Evolutionary conservation across 2,329 filamentous ascomycete genomes (phyloP).

Genomic region (Penicillium sp.): DNA sequence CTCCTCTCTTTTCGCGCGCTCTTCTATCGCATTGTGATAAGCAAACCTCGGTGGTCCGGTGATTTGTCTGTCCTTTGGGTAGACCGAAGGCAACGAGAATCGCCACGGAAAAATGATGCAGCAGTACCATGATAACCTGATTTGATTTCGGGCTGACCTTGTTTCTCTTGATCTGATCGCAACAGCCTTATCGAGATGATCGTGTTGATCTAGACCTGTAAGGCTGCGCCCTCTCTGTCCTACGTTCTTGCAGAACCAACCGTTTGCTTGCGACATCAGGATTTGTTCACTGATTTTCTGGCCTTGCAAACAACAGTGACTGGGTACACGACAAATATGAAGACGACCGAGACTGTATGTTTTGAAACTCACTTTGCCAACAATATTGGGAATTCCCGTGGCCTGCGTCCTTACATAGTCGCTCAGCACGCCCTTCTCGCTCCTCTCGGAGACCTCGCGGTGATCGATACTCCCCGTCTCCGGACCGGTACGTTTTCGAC

Average conservation of each 20-base stretch:
- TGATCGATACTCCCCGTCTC: slow-evolving; percentile 43
- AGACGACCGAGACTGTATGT: slow-evolving; percentile 65
- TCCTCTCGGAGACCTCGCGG: slow-evolving; percentile 45
- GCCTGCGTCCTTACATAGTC: slow-evolving; percentile 26
- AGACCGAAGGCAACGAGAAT: slow-evolving; percentile 31
- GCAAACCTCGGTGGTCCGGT: slow-evolving; percentile 33
- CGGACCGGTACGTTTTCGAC: slow-evolving; percentile 17
- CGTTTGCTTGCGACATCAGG: neutral
- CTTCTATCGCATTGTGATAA: slow-evolving; percentile 46
- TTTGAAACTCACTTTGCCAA: slow-evolving; percentile 16
- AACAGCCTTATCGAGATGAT: slow-evolving; percentile 53
- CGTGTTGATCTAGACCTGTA: slow-evolving; percentile 53
- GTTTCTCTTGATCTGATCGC: slow-evolving; percentile 38
- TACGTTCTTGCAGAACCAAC: neutral
- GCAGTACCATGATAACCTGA: slow-evolving; percentile 40
- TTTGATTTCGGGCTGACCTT: slow-evolving; percentile 52
- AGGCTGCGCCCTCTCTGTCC: slow-evolving; percentile 19
- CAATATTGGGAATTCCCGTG: slow-evolving; percentile 12
- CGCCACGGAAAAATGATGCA: slow-evolving; percentile 37
- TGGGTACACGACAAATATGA: slow-evolving; percentile 95
- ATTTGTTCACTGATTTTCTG: slow-evolving; percentile 7
- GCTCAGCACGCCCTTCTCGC: slow-evolving; percentile 48
- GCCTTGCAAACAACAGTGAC: slow-evolving; percentile 61
- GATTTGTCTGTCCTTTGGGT: slow-evolving; percentile 32
- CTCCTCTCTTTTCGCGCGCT: slow-evolving; percentile 37